Conservation (phyloP, 192 early-diverging fungal species). For the Linnemannia schmuckeri region DNA sequence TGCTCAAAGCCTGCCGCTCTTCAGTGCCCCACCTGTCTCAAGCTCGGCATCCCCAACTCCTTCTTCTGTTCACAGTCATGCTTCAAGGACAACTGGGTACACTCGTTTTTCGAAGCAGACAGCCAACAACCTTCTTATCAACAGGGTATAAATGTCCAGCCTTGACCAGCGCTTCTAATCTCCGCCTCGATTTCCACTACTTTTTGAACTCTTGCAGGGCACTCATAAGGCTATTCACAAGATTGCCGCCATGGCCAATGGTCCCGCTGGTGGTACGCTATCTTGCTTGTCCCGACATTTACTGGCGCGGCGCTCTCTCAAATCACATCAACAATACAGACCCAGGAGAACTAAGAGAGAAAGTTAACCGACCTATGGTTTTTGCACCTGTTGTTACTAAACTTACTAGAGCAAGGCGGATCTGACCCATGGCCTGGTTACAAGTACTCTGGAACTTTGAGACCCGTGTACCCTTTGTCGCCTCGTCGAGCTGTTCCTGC, state of each 20-base stretch:
- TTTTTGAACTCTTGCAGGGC: conserved; percentile 12
- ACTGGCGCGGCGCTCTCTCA: background rate
- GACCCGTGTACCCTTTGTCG: conserved; percentile 83
- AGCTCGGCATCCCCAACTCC: conserved; percentile 72
- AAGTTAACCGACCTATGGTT: background rate
- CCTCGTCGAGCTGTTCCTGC: conserved; percentile 76
- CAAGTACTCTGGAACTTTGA: conserved; percentile 75
- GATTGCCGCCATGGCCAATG: conserved; percentile 40
- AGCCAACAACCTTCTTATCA: background rate
- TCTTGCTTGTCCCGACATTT: background rate
- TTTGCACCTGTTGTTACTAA: background rate
- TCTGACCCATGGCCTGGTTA: conserved; percentile 55
- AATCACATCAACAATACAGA: background rate
- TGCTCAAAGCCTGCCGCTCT: conserved; percentile 77
- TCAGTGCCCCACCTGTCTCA: conserved; percentile 88
- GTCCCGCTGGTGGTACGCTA: conserved; percentile 31
- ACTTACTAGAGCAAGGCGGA: conserved; percentile 35
- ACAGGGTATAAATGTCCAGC: background rate
- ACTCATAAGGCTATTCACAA: conserved; percentile 55
- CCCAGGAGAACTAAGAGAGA: background rate
- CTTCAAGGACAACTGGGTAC: conserved; percentile 80
- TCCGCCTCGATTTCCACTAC: background rate
- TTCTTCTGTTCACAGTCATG: conserved; percentile 88
- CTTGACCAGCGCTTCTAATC: background rate
- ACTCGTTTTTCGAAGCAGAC: background rate